Conservation (phyloP, 1,284 basidiomycete species). For the Testicularia cyperi region DNA sequence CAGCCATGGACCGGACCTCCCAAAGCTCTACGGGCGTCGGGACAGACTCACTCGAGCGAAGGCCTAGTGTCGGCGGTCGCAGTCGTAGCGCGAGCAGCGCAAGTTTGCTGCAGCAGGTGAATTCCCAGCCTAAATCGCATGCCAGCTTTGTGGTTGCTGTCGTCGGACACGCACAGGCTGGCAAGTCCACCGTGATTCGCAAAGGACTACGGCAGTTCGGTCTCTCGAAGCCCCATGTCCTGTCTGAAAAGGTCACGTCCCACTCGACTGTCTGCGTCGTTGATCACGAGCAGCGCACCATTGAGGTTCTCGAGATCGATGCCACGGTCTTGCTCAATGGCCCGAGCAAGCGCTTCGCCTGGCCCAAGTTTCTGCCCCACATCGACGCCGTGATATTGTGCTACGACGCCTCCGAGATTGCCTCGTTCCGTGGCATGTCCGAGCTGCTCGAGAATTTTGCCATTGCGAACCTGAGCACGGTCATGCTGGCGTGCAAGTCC, state of each 20-base stretch:
- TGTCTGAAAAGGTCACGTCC: slow-evolving; percentile 51
- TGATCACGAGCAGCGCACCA: slow-evolving; percentile 50
- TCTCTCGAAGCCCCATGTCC: slow-evolving; percentile 45
- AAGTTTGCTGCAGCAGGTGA: slow-evolving; percentile 50
- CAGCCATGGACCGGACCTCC: too few species aligned
- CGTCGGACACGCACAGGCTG: slow-evolving; percentile 44
- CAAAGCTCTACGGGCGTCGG: too few species aligned
- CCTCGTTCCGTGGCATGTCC: slow-evolving; percentile 54
- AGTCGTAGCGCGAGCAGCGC: slow-evolving; percentile 51
- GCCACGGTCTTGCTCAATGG: slow-evolving; percentile 48
- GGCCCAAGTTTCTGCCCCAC: slow-evolving; percentile 50
- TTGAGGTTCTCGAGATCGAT: slow-evolving; percentile 55
- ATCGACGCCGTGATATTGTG: slow-evolving; percentile 56
- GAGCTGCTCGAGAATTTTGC: slow-evolving; percentile 54
- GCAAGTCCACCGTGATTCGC: slow-evolving; percentile 54
- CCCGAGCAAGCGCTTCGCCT: slow-evolving; percentile 49
- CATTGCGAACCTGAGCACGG: slow-evolving; percentile 43
- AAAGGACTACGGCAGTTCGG: slow-evolving; percentile 55
- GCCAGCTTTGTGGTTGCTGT: slow-evolving; percentile 55
- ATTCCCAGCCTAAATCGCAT: slow-evolving; percentile 44
- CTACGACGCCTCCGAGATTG: slow-evolving; percentile 51
- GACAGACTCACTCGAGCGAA: slow-evolving; percentile 8
- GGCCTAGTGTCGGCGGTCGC: slow-evolving; percentile 29
- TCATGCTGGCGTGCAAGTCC: slow-evolving; percentile 57
- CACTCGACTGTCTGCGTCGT: slow-evolving; percentile 55